phyloP scores from a whole-genome alignment of 192 early-diverging fungal genomes.

The Podochytrium sp. region DNA sequence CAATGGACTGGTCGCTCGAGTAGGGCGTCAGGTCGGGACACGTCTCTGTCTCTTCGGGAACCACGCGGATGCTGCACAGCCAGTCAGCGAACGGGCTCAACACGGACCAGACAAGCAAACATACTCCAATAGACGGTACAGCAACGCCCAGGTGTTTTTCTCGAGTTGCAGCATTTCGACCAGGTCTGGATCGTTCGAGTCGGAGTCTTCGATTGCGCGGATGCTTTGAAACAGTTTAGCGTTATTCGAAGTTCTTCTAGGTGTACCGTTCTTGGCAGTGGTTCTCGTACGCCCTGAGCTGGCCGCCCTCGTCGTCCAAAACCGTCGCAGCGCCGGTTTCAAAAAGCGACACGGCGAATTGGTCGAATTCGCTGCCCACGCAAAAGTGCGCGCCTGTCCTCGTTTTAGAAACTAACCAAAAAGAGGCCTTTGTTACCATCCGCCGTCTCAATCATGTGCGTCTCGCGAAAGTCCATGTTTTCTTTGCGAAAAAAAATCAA shows the following conservation, averaged over 20 bases:
- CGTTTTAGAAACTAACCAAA: too few species aligned
- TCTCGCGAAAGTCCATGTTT: too few species aligned
- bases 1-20: slow-evolving; percentile 12
- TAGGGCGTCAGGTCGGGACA: too few species aligned
- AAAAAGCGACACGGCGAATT: background rate
- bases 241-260: too few species aligned
- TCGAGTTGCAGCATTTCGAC: background rate
- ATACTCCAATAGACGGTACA: background rate
- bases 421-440: too few species aligned
- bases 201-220: background rate
- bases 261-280: background rate
- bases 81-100: background rate
- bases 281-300: background rate
- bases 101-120: too few species aligned
- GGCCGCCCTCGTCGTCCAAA: background rate
- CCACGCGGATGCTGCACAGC: background rate
- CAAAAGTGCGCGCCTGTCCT: background rate
- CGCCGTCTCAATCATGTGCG: too few species aligned
- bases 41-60: background rate
- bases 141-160: background rate
- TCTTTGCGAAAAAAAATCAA: too few species aligned
- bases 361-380: background rate
- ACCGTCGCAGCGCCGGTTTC: background rate
- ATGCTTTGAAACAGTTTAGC: background rate
- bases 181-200: too few species aligned